phyloP scores from a whole-genome alignment of 2,329 filamentous ascomycete genomes.

The Fusarium euwallaceae region DNA sequence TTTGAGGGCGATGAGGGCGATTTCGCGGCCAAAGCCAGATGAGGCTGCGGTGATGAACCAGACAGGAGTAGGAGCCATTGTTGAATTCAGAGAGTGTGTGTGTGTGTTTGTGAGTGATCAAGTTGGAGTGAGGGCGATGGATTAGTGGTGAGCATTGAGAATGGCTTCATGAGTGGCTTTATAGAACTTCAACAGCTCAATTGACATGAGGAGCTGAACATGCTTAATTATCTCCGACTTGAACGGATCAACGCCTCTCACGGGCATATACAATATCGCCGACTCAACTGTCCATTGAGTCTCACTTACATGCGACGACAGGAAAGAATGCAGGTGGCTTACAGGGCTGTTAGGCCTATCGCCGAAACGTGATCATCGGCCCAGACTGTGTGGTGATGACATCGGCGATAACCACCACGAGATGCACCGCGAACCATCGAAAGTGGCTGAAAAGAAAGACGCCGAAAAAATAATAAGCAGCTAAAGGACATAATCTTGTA shows the following conservation, averaged over 20 bases:
- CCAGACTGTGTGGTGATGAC: not conserved
- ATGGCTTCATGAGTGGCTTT: not conserved
- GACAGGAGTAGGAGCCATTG: conserved; percentile 48
- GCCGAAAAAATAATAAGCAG: not conserved
- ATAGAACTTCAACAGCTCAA: not conserved
- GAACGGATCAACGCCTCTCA: not conserved
- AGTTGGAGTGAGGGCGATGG: not conserved
- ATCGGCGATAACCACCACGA: conserved; percentile 21
- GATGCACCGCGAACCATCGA: not conserved
- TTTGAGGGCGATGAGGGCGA: conserved; percentile 58
- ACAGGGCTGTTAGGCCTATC: conserved; percentile 12
- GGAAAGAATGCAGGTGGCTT: not conserved
- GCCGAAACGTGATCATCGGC: conserved; percentile 22
- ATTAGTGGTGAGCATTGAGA: not conserved
- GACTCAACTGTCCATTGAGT: not conserved
- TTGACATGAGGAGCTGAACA: not conserved
- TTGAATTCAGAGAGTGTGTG: not conserved
- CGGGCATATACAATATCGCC: conserved; percentile 8
- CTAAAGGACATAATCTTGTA: not conserved
- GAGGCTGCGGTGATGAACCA: conserved; percentile 69
- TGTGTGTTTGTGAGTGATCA: not conserved
- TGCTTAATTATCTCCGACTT: not conserved
- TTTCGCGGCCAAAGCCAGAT: conserved; percentile 63
- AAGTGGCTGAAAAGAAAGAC: not conserved
- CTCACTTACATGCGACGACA: not conserved